Conservation (phyloP, 1,139 yeast species). For the Diutina rugosa region DNA sequence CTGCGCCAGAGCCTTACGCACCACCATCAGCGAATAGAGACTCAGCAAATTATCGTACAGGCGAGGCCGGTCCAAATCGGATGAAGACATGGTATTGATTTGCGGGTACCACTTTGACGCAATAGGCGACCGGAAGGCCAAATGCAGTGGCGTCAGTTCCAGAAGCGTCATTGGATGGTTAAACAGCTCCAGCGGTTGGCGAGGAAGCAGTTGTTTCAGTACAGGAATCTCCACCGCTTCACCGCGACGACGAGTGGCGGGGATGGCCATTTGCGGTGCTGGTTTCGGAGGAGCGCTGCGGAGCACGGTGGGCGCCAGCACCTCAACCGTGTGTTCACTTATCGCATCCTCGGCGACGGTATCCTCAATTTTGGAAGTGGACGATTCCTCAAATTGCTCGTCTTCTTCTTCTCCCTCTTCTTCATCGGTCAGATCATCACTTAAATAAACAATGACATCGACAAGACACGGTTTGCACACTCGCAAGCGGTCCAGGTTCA, state of each 20-base stretch:
- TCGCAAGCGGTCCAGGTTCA: conserved; percentile 55
- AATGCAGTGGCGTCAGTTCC: neutral
- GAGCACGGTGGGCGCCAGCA: conserved; percentile 1
- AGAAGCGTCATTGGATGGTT: neutral
- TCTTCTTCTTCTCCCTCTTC: neutral
- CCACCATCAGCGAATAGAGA: neutral
- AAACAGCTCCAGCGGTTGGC: conserved; percentile 1
- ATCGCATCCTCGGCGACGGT: neutral
- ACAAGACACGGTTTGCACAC: conserved; percentile 72
- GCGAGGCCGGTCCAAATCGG: neutral
- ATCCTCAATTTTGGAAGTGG: neutral
- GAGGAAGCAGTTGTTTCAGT: neutral
- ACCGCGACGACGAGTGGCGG: conserved; percentile 60
- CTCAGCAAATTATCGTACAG: neutral
- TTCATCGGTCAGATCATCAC: conserved; percentile 34
- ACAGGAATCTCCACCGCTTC: conserved; percentile 67
- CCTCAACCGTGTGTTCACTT: neutral
- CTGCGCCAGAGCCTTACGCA: neutral
- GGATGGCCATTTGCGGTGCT: conserved; percentile 72
- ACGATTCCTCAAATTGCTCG: neutral
- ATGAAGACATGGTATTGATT: neutral
- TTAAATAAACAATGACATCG: conserved; percentile 50
- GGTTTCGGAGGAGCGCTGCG: conserved; percentile 22
- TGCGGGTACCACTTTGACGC: neutral
- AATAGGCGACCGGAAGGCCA: neutral